phyloP scores from a whole-genome alignment of 805 yeast genomes.

The Ogataea pignaliae region DNA sequence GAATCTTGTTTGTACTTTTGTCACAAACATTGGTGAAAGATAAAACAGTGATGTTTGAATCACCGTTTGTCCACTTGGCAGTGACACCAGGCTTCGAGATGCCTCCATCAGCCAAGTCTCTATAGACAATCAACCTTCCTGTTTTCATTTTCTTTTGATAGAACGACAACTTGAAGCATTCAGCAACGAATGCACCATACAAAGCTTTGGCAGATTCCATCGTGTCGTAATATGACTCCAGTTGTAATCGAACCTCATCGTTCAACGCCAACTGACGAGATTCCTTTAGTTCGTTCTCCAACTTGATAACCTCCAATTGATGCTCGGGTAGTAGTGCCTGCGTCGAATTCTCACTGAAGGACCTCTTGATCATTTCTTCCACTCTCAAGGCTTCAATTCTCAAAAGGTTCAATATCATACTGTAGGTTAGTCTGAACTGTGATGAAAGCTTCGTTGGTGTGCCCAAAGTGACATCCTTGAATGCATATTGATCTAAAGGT shows the following conservation, averaged over 20 bases:
- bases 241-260: conserved; percentile 34
- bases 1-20: conserved; percentile 10
- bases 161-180: conserved; percentile 42
- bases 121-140: conserved; percentile 58
- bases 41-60: conserved; percentile 34
- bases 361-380: conserved; percentile 97
- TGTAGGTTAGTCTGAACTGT: conserved; percentile 91
- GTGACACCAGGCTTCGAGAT: conserved; percentile 50
- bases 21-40: conserved; percentile 38
- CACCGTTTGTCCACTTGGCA: conserved; percentile 36
- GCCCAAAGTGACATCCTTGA: conserved; percentile 83
- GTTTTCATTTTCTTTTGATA: conserved; percentile 43
- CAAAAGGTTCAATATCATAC: conserved; percentile 86
- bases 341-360: conserved; percentile 86
- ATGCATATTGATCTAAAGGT: conserved; percentile 51
- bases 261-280: conserved; percentile 32
- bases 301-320: conserved; percentile 55
- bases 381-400: conserved; percentile 92
- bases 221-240: conserved; percentile 41
- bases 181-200: conserved; percentile 43
- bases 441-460: conserved; percentile 85
- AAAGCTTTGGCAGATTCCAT: conserved; percentile 42
- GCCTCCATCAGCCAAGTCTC: conserved; percentile 36
- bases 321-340: conserved; percentile 86
- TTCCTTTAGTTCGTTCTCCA: conserved; percentile 41